Evolutionary conservation across 805 yeast species (phyloP), one percentile per base, ranked within the genome.

Genomic region (Yamadazyma sp.): DNA sequence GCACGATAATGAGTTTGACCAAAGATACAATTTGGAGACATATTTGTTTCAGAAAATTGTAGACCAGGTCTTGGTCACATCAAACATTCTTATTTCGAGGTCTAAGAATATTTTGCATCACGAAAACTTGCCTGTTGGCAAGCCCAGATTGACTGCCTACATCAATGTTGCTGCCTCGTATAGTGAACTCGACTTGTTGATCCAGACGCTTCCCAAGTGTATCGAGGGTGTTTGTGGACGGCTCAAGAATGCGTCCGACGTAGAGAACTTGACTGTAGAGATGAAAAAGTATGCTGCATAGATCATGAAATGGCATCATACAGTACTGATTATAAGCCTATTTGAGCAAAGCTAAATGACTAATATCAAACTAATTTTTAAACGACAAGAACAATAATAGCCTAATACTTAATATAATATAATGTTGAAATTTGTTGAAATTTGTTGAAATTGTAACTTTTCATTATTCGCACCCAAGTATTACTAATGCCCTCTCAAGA

Each of bases 1-100:
- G 36, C 65, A 60, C 41, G 55, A 60, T 26, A 67, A 63, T 25
- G 61, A 51, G 25, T 73, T 74, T 52, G 71, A 70, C 45, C 59
- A 56, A 26, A 50, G 50, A 22, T 74, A 63, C 50, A 75, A 76
- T 46, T 55, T 68, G 18, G 91, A 82, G 55, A 77, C 75, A 41
- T 73, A 64, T 47, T 61, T 85, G 35, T 61, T 91, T 39, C 95
- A 86, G 59, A 64, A 63, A 36, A 74, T 90, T 16, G 78, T 86
- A 20, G 82, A 84, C 50, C 58, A 59, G 15, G 66, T 78, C 7
- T 68, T 84, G 38, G 52, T 55, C 8, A 59, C 71, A 12, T 75
- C 77, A 11, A 71, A 67, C 32, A 68, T 86, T 12, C 70, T 88
- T 44, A 70, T 90, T 32, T 71, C 77, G 8, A 78, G 95, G 52